phyloP scores from a whole-genome alignment of 1,284 basidiomycete genomes.

The Trametes pubescens region DNA sequence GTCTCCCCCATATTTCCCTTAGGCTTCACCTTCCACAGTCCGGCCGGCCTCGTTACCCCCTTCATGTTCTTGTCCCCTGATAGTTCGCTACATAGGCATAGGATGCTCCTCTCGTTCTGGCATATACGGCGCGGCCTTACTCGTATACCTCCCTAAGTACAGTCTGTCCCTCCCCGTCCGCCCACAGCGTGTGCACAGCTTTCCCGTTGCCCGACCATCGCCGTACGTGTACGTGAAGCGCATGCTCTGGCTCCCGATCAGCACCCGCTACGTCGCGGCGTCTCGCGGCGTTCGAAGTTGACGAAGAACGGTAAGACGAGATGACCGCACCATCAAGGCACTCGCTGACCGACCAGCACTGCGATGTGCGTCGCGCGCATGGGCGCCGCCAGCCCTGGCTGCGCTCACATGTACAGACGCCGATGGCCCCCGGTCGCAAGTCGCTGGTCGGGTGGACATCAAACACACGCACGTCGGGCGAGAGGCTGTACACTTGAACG shows the following conservation, averaged over 20 bases:
- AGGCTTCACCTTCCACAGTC: background rate
- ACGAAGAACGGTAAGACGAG: no score
- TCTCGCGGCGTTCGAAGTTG: no score
- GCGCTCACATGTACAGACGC: no score
- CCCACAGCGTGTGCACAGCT: no score
- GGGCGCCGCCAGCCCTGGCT: no score
- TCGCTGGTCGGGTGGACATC: background rate
- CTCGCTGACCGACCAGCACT: no score
- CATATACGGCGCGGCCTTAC: constrained; percentile 20
- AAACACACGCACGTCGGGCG: background rate
- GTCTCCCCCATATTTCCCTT: background rate
- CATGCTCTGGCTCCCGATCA: background rate
- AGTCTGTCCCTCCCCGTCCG: constrained; percentile 14
- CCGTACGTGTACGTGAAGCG: background rate
- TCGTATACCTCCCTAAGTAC: constrained; percentile 26
- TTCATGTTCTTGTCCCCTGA: constrained; percentile 13
- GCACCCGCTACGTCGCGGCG: no score
- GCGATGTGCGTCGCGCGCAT: no score
- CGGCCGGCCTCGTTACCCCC: constrained; percentile 7
- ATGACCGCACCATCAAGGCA: no score
- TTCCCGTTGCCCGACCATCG: background rate
- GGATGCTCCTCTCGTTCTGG: constrained; percentile 26
- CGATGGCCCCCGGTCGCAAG: no score
- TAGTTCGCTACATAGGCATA: constrained; percentile 17
- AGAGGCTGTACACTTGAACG: background rate